Evolutionary conservation across 768 basidiomycete genomes (phyloP), one percentile per base, ranked within the genome.

Genomic region (Clavaria fumosa): DNA sequence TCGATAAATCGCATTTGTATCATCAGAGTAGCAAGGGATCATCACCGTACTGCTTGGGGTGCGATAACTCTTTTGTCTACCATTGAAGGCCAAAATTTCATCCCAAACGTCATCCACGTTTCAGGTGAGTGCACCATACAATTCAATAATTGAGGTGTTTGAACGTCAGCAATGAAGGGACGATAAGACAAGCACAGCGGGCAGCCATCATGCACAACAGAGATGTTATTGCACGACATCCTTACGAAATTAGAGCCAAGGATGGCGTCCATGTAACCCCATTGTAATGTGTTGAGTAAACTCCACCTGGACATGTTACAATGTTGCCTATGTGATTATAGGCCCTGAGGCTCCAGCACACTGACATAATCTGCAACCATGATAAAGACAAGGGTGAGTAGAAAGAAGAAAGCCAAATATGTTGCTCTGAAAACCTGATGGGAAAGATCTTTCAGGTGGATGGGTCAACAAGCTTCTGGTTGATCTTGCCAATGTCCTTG

Each of bases 1-100:
- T 79, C 85, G 0, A 68, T 67, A 10, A 91, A 86, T 2, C 75
- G 78, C 44, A 62, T 90, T 0, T 84, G 79, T 47, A 89, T 93
- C 50, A 70, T 91, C 30, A 79, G 88, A 30, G 81, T 89, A 20
- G 78, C 78, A 21, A 64, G 89, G 37, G 83, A 85, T 35, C 81
- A 83, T 41, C 75, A 85, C 50, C 69, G 67, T 3, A 69, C 80
- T 23, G 79, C 82, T 0, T 85, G 83, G 82, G 85, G 72, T 0
- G 81, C 75, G 0, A 49, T 86, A 14, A 83, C 82, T 0, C 58
- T 90, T 11, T 51, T 93, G 33, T 70, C 73, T 0, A 49, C 59
- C 3, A 66, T 90, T 27, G 72, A 78, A 5, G 70, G 74, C 1
- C 46, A 55, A 24, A 62, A 58, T 14, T 67, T 71, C 38, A 68